Percentiles rank a stretch among this genome's conserved stretches.
These are phyloP conservation scores for Xylaria scruposa DNA, from an alignment of 495 filamentous ascomycete species.

Conservation along the genomic window DNA sequence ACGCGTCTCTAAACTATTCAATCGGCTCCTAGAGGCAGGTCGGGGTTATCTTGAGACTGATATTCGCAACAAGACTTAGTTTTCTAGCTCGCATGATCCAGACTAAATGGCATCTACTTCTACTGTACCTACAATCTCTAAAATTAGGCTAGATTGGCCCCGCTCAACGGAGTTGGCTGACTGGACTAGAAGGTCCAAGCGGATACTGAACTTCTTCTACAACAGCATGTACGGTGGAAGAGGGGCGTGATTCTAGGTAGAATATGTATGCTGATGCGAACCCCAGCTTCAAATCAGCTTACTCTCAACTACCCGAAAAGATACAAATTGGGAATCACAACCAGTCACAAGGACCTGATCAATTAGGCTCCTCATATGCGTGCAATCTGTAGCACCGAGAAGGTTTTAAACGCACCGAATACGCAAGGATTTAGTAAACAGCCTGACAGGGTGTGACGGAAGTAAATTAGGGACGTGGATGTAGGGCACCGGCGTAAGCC, in stretches of 20 bases:
- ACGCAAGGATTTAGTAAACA: slow-evolving; percentile 1
- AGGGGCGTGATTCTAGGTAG: slow-evolving; percentile 19
- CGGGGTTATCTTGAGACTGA: background rate
- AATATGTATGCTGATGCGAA: slow-evolving; percentile 11
- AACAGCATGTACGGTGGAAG: background rate
- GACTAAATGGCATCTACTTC: background rate
- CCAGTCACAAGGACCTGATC: slow-evolving; percentile 1
- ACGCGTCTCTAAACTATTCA: background rate
- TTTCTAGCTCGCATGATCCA: background rate
- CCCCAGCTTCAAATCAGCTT: slow-evolving; percentile 15
- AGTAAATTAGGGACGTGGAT: slow-evolving; percentile 24
- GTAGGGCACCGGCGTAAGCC: slow-evolving; percentile 27
- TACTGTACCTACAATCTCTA: background rate
- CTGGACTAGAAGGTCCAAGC: slow-evolving; percentile 23
- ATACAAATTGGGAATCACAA: slow-evolving; percentile 4
- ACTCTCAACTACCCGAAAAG: slow-evolving; percentile 2
- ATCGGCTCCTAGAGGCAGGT: background rate
- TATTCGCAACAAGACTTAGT: background rate
- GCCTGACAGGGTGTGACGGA: slow-evolving; percentile 13
- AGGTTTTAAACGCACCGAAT: background rate
- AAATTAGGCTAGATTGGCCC: slow-evolving; percentile 15
- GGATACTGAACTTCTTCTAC: background rate
- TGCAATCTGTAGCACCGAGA: background rate
- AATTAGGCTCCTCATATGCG: background rate
- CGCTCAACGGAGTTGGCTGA: slow-evolving; percentile 15